These are phyloP conservation scores for Iberis pinnata DNA, from an alignment of 345 rosid genomes.

Conservation along the genomic window DNA sequence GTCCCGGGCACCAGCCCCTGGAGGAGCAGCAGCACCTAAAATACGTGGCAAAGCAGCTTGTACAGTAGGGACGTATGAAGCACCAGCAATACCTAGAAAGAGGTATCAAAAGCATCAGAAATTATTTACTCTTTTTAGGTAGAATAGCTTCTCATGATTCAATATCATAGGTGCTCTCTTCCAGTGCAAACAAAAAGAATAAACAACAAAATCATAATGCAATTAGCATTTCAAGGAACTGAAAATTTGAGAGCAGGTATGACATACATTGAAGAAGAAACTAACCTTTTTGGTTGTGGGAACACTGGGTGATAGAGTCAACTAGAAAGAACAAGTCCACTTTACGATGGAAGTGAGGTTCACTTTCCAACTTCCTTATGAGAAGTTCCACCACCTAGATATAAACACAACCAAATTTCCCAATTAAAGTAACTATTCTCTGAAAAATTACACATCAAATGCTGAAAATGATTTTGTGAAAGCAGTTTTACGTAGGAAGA, in stretches of 20 bases:
- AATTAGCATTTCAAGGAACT: not conserved
- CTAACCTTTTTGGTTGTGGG: conserved; percentile 86
- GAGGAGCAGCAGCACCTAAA: conserved; percentile 90
- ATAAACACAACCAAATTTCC: not conserved
- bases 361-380: conserved; percentile 79
- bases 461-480: not conserved
- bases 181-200: not conserved
- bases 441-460: conserved; percentile 6
- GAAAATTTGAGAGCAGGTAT: conserved; percentile 11
- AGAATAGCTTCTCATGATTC: not conserved
- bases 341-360: conserved; percentile 78
- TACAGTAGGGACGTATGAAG: conserved; percentile 82
- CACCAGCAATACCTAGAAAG: conserved; percentile 75
- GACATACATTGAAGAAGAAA: conserved; percentile 11
- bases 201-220: not conserved
- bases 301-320: conserved; percentile 97
- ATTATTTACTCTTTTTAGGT: not conserved
- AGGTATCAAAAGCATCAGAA: conserved; percentile 12
- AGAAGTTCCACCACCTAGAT: conserved; percentile 94
- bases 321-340: conserved; percentile 95
- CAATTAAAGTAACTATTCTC: conserved; percentile 3
- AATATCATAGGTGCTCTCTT: conserved; percentile 1
- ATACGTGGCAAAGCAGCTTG: conserved; percentile 95
- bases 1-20: conserved; percentile 78
- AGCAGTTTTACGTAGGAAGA: not conserved